Evolutionary conservation across 2,329 filamentous ascomycete species (phyloP).

Genomic region (Catunica adiposa): DNA sequence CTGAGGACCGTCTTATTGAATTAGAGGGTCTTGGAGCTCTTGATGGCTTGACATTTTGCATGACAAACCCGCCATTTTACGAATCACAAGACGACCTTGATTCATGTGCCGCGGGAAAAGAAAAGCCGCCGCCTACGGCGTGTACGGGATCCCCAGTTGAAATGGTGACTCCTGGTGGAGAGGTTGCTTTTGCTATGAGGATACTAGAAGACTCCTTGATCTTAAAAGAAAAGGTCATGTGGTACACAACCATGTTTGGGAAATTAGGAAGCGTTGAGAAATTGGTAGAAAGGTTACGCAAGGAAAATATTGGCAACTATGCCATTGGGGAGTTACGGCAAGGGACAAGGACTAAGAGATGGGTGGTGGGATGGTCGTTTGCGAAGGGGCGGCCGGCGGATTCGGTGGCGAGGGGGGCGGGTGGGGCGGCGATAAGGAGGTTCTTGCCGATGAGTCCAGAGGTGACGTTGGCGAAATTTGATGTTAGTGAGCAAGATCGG

Average conservation of each 20-base stretch:
- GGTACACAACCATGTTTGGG: constrained; percentile 87
- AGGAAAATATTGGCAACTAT: constrained; percentile 50
- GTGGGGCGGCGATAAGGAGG: constrained; percentile 23
- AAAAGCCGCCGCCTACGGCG: constrained; percentile 50
- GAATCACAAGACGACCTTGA: constrained; percentile 52
- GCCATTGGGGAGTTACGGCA: constrained; percentile 69
- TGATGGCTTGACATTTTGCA: constrained; percentile 56
- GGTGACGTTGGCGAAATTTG: constrained; percentile 28
- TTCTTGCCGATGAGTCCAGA: constrained; percentile 30
- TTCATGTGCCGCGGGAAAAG: constrained; percentile 47
- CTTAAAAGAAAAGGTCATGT: constrained; percentile 47
- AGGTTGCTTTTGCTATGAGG: constrained; percentile 54
- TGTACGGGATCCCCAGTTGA: constrained; percentile 65
- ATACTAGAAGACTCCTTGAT: constrained; percentile 54
- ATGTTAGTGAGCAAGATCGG: constrained; percentile 23
- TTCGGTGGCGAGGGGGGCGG: constrained; percentile 28
- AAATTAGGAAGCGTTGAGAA: constrained; percentile 54
- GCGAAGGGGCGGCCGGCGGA: constrained; percentile 43
- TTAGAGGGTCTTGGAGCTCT: constrained; percentile 35
- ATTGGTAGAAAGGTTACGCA: constrained; percentile 42
- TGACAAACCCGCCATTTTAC: constrained; percentile 96
- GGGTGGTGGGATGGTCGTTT: constrained; percentile 85
- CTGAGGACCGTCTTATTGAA: constrained; percentile 43
- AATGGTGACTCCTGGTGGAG: constrained; percentile 72
- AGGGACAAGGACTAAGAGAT: constrained; percentile 61